phyloP scores from a whole-genome alignment of 805 yeast species.

The Trichomonascus vanleenenianus region DNA sequence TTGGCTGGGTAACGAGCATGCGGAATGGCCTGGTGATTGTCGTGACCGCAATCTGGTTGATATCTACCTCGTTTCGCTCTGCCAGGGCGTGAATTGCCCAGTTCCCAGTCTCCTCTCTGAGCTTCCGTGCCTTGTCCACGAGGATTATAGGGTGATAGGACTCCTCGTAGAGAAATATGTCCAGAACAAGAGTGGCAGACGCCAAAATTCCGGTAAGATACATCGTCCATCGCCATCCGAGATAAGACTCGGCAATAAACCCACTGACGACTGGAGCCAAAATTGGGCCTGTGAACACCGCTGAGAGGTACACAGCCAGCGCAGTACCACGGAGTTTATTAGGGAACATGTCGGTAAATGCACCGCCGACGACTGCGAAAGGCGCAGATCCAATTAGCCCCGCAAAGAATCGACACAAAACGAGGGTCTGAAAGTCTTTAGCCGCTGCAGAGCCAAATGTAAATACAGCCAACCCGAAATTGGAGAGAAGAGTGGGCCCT shows the following conservation, averaged over 20 bases:
- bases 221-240: conserved; percentile 83
- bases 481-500: conserved; percentile 44
- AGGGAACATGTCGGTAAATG: conserved; percentile 68
- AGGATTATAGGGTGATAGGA: conserved; percentile 64
- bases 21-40: conserved; percentile 58
- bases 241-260: conserved; percentile 45
- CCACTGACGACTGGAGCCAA: conserved; percentile 72
- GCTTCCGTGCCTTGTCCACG: conserved; percentile 50
- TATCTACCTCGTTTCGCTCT: conserved; percentile 49
- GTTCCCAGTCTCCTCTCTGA: conserved; percentile 65
- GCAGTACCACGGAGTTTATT: conserved; percentile 61
- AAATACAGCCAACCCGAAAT: conserved; percentile 46
- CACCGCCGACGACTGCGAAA: conserved; percentile 72
- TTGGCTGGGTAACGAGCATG: conserved; percentile 65
- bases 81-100: conserved; percentile 77
- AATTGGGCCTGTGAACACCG: conserved; percentile 72
- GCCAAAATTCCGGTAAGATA: conserved; percentile 61
- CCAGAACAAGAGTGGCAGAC: conserved; percentile 32
- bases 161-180: conserved; percentile 46
- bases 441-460: conserved; percentile 65
- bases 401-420: conserved; percentile 68
- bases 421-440: conserved; percentile 60
- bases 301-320: conserved; percentile 57
- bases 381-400: conserved; percentile 78
- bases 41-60: conserved; percentile 52